phyloP scores from a whole-genome alignment of 2,329 filamentous ascomycete species.

The Aspergillus jensenii region DNA sequence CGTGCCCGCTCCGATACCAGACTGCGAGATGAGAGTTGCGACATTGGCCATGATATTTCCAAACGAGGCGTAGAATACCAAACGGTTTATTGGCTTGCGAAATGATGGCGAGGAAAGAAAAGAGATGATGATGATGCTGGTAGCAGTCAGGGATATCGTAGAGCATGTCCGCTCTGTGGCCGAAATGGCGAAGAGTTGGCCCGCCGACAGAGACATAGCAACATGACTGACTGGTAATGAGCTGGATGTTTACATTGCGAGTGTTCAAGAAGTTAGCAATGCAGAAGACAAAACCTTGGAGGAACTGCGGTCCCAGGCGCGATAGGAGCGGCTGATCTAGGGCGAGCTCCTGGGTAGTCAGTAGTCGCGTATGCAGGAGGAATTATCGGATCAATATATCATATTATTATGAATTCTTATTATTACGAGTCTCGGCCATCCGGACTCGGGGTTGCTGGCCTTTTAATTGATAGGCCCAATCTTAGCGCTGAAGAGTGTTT shows the following conservation, averaged over 20 bases:
- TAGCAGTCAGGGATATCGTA: conserved; percentile 68
- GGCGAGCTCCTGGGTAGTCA: neutral
- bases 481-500: neutral
- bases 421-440: neutral
- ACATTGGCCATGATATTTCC: conserved; percentile 78
- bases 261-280: neutral
- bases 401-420: conserved; percentile 1
- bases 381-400: conserved; percentile 5
- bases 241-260: conserved; percentile 1
- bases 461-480: neutral
- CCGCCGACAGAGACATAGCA: conserved; percentile 27
- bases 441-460: neutral
- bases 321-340: neutral
- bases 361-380: conserved; percentile 1
- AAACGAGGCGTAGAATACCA: conserved; percentile 80
- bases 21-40: conserved; percentile 70
- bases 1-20: conserved; percentile 52
- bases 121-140: conserved; percentile 68
- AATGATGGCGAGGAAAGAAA: conserved; percentile 69
- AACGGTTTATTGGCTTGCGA: conserved; percentile 81
- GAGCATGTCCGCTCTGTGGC: conserved; percentile 69
- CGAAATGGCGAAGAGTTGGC: conserved; percentile 55
- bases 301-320: neutral
- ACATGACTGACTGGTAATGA: conserved; percentile 12
- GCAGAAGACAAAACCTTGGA: neutral